Evolutionary conservation across 1,139 yeast genomes (phyloP).

Genomic region (Debaryomyces singareniensis): DNA sequence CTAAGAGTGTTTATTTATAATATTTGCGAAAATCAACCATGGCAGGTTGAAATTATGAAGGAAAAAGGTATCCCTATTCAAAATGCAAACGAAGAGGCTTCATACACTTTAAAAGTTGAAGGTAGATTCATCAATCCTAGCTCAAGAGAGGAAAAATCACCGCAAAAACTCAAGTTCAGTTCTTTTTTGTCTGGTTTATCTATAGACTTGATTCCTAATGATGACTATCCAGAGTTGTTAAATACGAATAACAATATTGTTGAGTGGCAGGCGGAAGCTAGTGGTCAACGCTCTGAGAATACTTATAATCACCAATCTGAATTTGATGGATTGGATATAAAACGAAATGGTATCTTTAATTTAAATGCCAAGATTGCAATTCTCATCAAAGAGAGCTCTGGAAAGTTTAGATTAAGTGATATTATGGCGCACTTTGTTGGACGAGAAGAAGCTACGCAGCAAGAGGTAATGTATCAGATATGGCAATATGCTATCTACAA

Average conservation of each 20-base stretch:
- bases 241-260: conserved; percentile 28
- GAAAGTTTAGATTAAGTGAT: conserved; percentile 55
- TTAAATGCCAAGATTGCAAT: conserved; percentile 68
- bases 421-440: conserved; percentile 67
- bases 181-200: conserved; percentile 79
- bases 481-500: conserved; percentile 87
- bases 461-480: conserved; percentile 74
- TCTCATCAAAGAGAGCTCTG: conserved; percentile 70
- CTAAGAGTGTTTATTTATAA: conserved; percentile 81
- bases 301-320: conserved; percentile 27
- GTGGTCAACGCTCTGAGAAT: conserved; percentile 6
- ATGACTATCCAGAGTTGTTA: conserved; percentile 32
- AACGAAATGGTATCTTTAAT: conserved; percentile 67
- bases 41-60: conserved; percentile 58
- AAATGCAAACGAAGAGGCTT: conserved; percentile 10
- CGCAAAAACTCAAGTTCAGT: conserved; percentile 46
- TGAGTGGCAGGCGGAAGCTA: conserved; percentile 36
- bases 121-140: conserved; percentile 57
- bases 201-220: conserved; percentile 57
- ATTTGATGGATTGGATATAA: conserved; percentile 87
- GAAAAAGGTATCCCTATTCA: conserved; percentile 16
- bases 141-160: conserved; percentile 25
- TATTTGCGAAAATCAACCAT: conserved; percentile 80
- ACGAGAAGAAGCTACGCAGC: conserved; percentile 71
- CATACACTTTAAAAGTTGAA: conserved; percentile 84